phyloP scores from a whole-genome alignment of 2,329 filamentous ascomycete species.

The Dactylellina haptotyla region DNA sequence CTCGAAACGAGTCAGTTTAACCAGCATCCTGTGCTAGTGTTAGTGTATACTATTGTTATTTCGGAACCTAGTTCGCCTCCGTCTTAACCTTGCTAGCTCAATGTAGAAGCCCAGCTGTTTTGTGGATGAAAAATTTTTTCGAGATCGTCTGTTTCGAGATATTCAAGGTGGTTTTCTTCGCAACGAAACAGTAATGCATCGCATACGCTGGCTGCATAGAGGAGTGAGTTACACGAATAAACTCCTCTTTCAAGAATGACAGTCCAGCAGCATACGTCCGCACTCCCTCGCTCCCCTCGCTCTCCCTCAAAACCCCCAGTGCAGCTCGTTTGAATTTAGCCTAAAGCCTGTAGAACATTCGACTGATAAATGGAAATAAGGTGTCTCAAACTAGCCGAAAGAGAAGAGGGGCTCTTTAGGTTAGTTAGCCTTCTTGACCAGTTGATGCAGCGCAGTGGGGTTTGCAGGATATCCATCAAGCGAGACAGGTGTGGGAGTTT shows the following conservation, averaged over 20 bases:
- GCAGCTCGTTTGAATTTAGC: slow-evolving; percentile 19
- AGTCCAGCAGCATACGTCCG: neutral
- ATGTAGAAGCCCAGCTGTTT: slow-evolving; percentile 4
- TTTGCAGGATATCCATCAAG: no score
- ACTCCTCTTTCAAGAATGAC: no score
- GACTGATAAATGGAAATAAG: neutral
- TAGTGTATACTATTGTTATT: no score
- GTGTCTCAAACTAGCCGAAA: slow-evolving; percentile 7
- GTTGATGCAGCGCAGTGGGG: no score
- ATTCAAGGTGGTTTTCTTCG: neutral
- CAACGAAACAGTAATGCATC: neutral
- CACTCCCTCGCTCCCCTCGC: no score
- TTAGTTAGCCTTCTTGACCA: neutral
- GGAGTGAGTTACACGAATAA: neutral
- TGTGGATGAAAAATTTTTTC: neutral
- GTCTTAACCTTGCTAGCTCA: neutral
- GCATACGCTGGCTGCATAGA: neutral
- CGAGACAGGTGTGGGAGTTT: no score
- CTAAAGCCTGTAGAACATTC: slow-evolving; percentile 10
- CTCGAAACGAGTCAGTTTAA: slow-evolving; percentile 2
- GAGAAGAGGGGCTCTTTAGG: slow-evolving; percentile 10
- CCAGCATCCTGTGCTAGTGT: slow-evolving; percentile 12
- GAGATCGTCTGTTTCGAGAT: neutral
- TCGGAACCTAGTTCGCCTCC: no score
- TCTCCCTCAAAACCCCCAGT: no score